Percentiles rank a stretch among this genome's conserved stretches.
These are phyloP conservation scores for Thecaphora frezii DNA, from an alignment of 1,284 basidiomycete species.

Conservation along the genomic window DNA sequence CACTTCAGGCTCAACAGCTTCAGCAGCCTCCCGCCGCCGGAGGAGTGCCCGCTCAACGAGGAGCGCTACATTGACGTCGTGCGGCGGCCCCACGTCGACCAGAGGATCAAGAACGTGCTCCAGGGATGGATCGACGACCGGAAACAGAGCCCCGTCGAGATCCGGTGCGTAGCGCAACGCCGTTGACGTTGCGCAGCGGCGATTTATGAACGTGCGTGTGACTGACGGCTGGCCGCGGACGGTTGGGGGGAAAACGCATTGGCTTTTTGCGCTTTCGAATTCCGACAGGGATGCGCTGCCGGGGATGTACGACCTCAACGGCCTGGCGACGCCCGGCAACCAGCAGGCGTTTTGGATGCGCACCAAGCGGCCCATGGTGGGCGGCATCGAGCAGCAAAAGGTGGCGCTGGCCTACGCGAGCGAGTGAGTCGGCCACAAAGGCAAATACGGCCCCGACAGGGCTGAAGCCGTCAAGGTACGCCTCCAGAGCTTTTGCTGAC, in stretches of 20 bases:
- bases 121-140: constrained; percentile 44
- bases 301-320: constrained; percentile 48
- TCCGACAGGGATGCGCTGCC: constrained; percentile 36
- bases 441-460: not conserved
- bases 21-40: constrained; percentile 30
- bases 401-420: constrained; percentile 49
- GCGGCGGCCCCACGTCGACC: constrained; percentile 10
- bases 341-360: constrained; percentile 56
- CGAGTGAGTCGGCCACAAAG: constrained; percentile 19
- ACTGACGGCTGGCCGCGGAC: no score
- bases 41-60: constrained; percentile 39
- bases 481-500: no score
- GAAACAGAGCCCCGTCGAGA: constrained; percentile 46
- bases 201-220: no score
- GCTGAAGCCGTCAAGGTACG: constrained; percentile 5
- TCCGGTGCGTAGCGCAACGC: constrained; percentile 13
- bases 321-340: constrained; percentile 43
- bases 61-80: constrained; percentile 38
- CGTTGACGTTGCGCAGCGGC: not conserved
- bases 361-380: constrained; percentile 28
- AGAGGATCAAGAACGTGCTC: constrained; percentile 23
- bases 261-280: not conserved
- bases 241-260: not conserved
- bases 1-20: constrained; percentile 23
- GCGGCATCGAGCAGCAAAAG: constrained; percentile 46